A percentile compares a stretch with the other conserved stretches of the same genome.
phyloP scores from a whole-genome alignment of 441 rosid species.

The Erysimum cheiri region DNA sequence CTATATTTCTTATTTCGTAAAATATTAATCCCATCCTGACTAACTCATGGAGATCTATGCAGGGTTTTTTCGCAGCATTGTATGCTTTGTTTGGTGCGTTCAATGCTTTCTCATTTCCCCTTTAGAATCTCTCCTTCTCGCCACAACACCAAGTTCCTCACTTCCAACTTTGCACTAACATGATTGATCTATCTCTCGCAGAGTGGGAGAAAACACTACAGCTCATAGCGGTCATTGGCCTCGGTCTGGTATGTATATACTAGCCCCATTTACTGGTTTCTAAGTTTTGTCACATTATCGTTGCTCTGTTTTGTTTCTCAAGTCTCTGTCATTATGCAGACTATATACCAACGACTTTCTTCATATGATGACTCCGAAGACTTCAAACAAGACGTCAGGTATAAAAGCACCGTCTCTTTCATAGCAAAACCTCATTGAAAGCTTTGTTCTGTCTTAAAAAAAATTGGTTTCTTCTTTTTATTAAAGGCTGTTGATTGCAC shows the following conservation, averaged over 20 bases:
- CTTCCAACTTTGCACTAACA: slow-evolving; percentile 12
- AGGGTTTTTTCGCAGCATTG: slow-evolving; percentile 67
- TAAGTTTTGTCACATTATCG: slow-evolving; percentile 9
- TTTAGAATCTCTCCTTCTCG: slow-evolving; percentile 1
- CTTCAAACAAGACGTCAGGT: slow-evolving; percentile 79
- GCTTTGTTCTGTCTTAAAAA: slow-evolving; percentile 24
- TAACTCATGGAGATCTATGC: slow-evolving; percentile 37
- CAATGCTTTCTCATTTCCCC: slow-evolving; percentile 17
- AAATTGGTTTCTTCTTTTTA: slow-evolving; percentile 17
- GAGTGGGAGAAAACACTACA: slow-evolving; percentile 94
- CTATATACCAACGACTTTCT: slow-evolving; percentile 67
- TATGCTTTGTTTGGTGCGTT: slow-evolving; percentile 73
- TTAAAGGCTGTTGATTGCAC: slow-evolving; percentile 63
- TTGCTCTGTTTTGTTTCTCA: slow-evolving; percentile 26
- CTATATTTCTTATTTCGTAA: slow-evolving; percentile 2
- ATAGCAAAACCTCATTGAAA: not conserved
- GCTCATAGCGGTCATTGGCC: slow-evolving; percentile 72
- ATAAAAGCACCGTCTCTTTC: slow-evolving; percentile 42
- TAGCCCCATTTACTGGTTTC: slow-evolving; percentile 27
- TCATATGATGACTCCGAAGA: slow-evolving; percentile 71
- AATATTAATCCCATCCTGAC: slow-evolving; percentile 15
- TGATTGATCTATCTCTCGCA: slow-evolving; percentile 49
- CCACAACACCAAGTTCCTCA: slow-evolving; percentile 2
- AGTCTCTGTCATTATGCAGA: slow-evolving; percentile 52
- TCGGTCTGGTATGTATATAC: slow-evolving; percentile 59